Percentiles rank a stretch among this genome's conserved stretches.
These are phyloP conservation scores for Colletotrichum simmondsii DNA, from an alignment of 2,329 filamentous ascomycete species.

Conservation along the genomic window DNA sequence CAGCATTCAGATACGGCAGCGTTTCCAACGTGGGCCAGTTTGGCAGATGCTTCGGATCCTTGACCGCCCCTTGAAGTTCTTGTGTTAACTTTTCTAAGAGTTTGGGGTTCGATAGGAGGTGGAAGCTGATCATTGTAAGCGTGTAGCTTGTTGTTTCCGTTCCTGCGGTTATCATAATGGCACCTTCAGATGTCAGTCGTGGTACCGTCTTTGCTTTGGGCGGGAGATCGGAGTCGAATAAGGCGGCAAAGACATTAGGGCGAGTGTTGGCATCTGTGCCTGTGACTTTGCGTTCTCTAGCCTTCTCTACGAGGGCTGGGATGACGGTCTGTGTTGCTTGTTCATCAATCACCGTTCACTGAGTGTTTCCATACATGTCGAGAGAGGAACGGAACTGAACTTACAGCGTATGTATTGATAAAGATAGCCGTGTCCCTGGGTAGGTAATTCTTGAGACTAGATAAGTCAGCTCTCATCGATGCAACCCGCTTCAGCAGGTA, in stretches of 20 bases:
- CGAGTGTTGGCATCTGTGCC: no score
- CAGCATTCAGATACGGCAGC: slow-evolving; percentile 47
- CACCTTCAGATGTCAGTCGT: slow-evolving; percentile 50
- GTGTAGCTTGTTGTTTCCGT: slow-evolving; percentile 45
- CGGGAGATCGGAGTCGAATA: slow-evolving; percentile 45
- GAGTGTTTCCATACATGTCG: no score
- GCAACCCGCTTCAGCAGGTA: no score
- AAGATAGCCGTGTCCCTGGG: neutral
- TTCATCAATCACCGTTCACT: neutral
- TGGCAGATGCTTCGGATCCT: slow-evolving; percentile 34
- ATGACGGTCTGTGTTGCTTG: neutral
- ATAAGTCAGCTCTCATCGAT: neutral
- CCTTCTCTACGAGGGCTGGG: slow-evolving; percentile 6
- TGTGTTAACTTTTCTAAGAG: slow-evolving; percentile 35
- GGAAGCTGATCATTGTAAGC: slow-evolving; percentile 40
- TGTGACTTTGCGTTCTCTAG: neutral
- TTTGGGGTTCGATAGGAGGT: slow-evolving; percentile 39
- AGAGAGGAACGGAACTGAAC: no score
- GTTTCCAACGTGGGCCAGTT: slow-evolving; percentile 45
- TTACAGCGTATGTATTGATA: slow-evolving; percentile 1
- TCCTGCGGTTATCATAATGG: slow-evolving; percentile 48
- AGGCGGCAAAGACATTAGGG: slow-evolving; percentile 27
- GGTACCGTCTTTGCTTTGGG: slow-evolving; percentile 47
- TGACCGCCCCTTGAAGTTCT: slow-evolving; percentile 39
- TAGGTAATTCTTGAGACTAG: neutral